Percentiles rank a stretch among this genome's conserved stretches.
phyloP scores from a whole-genome alignment of 441 rosid genomes.

The Populus hybrid region DNA sequence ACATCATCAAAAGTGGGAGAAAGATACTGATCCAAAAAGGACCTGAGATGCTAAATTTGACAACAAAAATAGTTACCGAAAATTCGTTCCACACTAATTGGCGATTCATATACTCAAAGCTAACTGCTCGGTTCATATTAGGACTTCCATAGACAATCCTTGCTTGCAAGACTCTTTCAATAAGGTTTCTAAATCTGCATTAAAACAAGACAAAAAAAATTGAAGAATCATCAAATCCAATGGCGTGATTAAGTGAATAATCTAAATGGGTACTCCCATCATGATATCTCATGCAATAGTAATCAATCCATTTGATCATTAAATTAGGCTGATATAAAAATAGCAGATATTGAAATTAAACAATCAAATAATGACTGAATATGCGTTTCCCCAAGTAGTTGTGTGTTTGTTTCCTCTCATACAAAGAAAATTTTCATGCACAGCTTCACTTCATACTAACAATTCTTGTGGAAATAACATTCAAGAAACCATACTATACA shows the following conservation, averaged over 20 bases:
- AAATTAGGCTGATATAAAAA: not conserved
- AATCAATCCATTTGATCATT: not conserved
- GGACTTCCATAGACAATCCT: constrained; percentile 91
- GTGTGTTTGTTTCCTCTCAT: not conserved
- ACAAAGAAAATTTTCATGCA: not conserved
- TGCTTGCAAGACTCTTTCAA: constrained; percentile 84
- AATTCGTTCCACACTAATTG: constrained; percentile 99
- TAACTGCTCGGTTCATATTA: constrained; percentile 90
- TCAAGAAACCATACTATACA: not conserved
- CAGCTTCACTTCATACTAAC: not conserved
- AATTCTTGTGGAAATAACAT: constrained; percentile 7
- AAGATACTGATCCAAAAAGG: not conserved
- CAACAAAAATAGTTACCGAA: constrained; percentile 52
- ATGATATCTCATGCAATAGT: not conserved
- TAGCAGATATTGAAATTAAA: not conserved
- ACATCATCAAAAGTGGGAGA: not conserved
- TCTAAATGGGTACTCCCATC: not conserved
- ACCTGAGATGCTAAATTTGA: not conserved
- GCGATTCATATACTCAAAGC: constrained; percentile 98
- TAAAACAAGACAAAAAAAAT: constrained; percentile 10
- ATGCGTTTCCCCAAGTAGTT: not conserved
- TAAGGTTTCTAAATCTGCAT: constrained; percentile 84
- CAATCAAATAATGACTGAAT: not conserved
- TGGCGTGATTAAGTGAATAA: not conserved
- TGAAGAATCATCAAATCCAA: constrained; percentile 7